Conservation (phyloP, 148 eudicot genomes). For the Fagopyrum esculentum region DNA sequence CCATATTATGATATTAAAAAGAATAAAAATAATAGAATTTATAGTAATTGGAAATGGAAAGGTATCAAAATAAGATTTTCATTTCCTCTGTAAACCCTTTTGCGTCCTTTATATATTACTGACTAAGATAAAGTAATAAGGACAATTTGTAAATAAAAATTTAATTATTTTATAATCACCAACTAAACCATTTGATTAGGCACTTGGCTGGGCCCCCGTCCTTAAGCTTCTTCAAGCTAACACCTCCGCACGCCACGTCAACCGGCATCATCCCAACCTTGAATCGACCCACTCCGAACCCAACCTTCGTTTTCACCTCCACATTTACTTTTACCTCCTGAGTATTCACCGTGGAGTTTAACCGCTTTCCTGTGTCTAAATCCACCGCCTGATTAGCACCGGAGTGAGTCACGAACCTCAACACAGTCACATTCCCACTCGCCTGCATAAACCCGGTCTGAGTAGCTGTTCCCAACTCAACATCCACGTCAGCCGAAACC, state of each 20-base stretch:
- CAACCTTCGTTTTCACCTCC: constrained; percentile 33
- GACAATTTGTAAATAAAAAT: neutral
- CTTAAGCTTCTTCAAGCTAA: constrained; percentile 27
- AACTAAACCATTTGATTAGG: constrained; percentile 21
- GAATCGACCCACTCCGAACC: constrained; percentile 27
- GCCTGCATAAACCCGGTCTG: constrained; percentile 29
- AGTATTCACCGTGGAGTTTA: constrained; percentile 22
- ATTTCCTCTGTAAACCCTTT: neutral
- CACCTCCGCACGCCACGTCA: constrained; percentile 32
- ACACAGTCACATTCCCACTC: constrained; percentile 28
- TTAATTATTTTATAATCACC: constrained; percentile 18
- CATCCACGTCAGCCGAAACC: constrained; percentile 23
- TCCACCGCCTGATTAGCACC: constrained; percentile 18
- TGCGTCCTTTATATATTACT: neutral
- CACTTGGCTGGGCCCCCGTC: constrained; percentile 36
- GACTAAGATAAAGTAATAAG: neutral
- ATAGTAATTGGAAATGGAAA: neutral
- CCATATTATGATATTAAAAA: no score
- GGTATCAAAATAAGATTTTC: no score
- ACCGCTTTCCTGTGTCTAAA: constrained; percentile 17
- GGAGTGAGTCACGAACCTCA: constrained; percentile 21
- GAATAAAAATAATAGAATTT: neutral
- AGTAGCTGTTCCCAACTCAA: constrained; percentile 24
- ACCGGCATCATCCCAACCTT: constrained; percentile 25
- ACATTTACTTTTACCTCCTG: constrained; percentile 18